These are phyloP conservation scores for Metarhizium brunneum DNA, from an alignment of 2,329 filamentous ascomycete species.

Conservation along the genomic window DNA sequence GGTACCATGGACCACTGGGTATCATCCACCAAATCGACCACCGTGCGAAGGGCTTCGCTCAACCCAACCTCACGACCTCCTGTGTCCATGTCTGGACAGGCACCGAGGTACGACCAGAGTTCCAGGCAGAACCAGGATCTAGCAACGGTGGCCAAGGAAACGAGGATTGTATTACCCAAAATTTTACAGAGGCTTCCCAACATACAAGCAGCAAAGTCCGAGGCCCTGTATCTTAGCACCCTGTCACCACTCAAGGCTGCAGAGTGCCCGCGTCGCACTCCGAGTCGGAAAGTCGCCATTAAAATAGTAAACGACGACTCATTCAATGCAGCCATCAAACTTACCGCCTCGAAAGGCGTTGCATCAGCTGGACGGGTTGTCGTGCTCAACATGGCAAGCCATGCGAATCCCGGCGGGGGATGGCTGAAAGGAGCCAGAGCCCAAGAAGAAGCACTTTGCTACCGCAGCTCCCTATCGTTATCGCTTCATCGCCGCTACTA, in stretches of 20 bases:
- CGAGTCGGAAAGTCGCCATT: slow-evolving; percentile 24
- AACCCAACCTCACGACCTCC: no score
- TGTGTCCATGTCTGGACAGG: no score
- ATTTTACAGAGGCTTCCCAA: slow-evolving; percentile 35
- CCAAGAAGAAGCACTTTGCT: slow-evolving; percentile 63
- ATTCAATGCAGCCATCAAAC: slow-evolving; percentile 43
- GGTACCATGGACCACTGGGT: no score
- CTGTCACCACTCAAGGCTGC: slow-evolving; percentile 28
- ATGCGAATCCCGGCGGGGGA: slow-evolving; percentile 48
- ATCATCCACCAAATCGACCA: no score
- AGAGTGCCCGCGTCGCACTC: slow-evolving; percentile 32
- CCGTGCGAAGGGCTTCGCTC: no score
- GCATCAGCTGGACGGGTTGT: slow-evolving; percentile 31
- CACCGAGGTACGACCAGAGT: not conserved
- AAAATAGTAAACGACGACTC: slow-evolving; percentile 47
- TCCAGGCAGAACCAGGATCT: slow-evolving; percentile 18
- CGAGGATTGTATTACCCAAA: slow-evolving; percentile 33
- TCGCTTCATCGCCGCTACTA: slow-evolving; percentile 41
- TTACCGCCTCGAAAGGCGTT: slow-evolving; percentile 18
- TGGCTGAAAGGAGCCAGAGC: slow-evolving; percentile 53
- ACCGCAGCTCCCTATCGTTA: slow-evolving; percentile 43
- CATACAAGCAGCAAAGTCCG: slow-evolving; percentile 26
- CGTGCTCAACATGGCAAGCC: slow-evolving; percentile 58
- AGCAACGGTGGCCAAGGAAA: slow-evolving; percentile 36
- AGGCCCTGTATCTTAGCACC: slow-evolving; percentile 25